Evolutionary conservation across 2,329 filamentous ascomycete species (phyloP).

Genomic region (Atkinsonella hypoxylon): DNA sequence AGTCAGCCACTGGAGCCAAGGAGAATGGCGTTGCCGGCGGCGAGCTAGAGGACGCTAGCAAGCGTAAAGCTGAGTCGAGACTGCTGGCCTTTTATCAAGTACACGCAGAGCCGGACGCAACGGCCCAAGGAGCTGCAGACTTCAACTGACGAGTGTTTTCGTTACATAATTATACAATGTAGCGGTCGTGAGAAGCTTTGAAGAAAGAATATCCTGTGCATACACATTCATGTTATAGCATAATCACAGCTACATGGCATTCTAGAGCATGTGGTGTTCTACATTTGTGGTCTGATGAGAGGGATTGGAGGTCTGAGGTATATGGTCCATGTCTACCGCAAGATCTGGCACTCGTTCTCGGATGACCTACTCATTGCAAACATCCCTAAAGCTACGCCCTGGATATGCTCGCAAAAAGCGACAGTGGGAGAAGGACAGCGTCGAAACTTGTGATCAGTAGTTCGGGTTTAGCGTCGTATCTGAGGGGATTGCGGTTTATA

Average conservation of each 20-base stretch:
- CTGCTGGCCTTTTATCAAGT: conserved; percentile 43
- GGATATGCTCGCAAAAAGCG: background rate
- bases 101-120: conserved; percentile 32
- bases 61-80: conserved; percentile 37
- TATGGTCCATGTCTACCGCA: background rate
- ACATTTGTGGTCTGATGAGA: background rate
- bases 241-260: no score
- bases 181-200: background rate
- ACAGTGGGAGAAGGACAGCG: background rate
- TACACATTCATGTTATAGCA: background rate
- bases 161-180: background rate
- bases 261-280: no score
- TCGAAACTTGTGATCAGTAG: background rate
- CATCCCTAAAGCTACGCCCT: background rate
- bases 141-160: conserved; percentile 29
- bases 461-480: conserved; percentile 2
- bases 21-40: conserved; percentile 31
- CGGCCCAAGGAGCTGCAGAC: conserved; percentile 35
- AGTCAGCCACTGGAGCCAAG: conserved; percentile 20
- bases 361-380: background rate
- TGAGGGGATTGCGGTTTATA: background rate
- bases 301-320: background rate
- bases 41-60: conserved; percentile 39
- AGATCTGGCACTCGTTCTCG: background rate
- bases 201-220: background rate